Percentiles rank a stretch among this genome's conserved stretches.
These are phyloP conservation scores for Ophiostoma sp. DNA, from an alignment of 2,329 filamentous ascomycete species.

Conservation along the genomic window DNA sequence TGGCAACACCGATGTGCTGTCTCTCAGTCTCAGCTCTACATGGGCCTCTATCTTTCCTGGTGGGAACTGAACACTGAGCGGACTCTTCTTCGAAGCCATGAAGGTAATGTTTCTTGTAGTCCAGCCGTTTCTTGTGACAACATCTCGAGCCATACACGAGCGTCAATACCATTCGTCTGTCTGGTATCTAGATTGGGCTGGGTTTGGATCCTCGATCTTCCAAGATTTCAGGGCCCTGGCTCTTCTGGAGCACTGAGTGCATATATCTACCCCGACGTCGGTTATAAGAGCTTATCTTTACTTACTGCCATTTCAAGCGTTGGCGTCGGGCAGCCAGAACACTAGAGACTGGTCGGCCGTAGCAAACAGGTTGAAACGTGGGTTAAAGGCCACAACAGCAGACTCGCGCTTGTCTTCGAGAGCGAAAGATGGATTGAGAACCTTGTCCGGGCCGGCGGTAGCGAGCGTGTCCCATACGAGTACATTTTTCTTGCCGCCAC, in stretches of 20 bases:
- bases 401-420: slow-evolving; percentile 63
- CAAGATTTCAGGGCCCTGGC: no score
- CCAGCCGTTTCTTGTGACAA: no score
- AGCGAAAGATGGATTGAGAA: slow-evolving; percentile 57
- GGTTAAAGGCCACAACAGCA: slow-evolving; percentile 80
- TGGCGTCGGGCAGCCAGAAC: slow-evolving; percentile 70
- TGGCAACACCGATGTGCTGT: background rate
- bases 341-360: slow-evolving; percentile 80
- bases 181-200: no score
- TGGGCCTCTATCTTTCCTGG: background rate
- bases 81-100: background rate
- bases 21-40: background rate
- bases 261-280: no score
- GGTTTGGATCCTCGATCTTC: no score
- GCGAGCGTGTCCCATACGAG: slow-evolving; percentile 79
- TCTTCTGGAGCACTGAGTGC: no score
- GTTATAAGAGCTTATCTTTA: no score
- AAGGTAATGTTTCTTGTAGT: no score
- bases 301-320: slow-evolving; percentile 35
- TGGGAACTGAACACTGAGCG: background rate
- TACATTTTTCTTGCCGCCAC: slow-evolving; percentile 68
- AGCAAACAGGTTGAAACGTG: slow-evolving; percentile 84
- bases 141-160: no score
- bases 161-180: no score
- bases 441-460: slow-evolving; percentile 49